Conservation (phyloP, 2,329 filamentous ascomycete genomes). For the Claviceps capensis region DNA sequence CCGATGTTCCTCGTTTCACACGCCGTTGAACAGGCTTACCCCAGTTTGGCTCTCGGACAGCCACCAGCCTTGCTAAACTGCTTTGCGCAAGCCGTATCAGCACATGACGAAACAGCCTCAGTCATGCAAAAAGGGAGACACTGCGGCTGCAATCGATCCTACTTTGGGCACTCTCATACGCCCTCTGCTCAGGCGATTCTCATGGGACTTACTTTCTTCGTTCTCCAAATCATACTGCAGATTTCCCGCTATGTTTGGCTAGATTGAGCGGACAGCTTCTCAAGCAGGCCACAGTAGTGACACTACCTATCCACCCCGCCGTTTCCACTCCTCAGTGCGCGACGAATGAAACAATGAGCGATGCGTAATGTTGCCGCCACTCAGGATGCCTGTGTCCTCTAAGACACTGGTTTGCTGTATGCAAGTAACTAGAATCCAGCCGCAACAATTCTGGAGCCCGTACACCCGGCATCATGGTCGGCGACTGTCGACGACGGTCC, state of each 20-base stretch:
- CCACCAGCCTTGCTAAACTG: background rate
- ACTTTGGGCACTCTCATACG: background rate
- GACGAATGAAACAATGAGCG: background rate
- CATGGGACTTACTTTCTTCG: background rate
- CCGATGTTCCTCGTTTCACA: background rate
- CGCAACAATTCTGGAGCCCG: background rate
- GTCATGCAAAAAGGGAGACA: background rate
- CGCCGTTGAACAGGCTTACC: background rate
- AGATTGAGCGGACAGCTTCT: background rate
- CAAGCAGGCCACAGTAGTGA: background rate
- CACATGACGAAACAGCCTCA: background rate
- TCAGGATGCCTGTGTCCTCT: conserved; percentile 3
- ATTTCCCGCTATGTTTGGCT: background rate
- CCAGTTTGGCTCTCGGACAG: background rate
- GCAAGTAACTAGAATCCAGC: background rate
- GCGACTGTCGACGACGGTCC: background rate
- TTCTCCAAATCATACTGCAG: background rate
- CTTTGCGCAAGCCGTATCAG: background rate
- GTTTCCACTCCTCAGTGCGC: background rate
- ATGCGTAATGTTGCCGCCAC: background rate
- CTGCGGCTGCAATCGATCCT: background rate
- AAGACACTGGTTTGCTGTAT: background rate
- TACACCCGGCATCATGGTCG: background rate
- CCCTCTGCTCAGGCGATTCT: background rate
- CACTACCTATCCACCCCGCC: background rate